phyloP scores from a whole-genome alignment of 371 early-diverging fungal species.

The Quaeritorhiza haematococci region DNA sequence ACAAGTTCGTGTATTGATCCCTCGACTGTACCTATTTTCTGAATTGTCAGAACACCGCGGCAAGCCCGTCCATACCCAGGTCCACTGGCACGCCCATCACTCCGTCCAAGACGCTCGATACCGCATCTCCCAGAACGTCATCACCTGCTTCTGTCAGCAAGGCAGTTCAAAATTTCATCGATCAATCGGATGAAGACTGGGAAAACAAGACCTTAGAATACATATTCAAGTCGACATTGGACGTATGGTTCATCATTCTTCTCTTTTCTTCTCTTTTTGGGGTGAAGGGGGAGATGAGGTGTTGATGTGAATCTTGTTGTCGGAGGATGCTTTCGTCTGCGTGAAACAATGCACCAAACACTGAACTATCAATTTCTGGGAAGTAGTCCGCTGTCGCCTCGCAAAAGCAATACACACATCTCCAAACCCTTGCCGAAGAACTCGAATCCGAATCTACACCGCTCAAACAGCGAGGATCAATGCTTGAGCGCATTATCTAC shows the following conservation, averaged over 20 bases:
- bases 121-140: slow-evolving; percentile 12
- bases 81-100: not conserved
- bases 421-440: slow-evolving; percentile 33
- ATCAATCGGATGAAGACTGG: slow-evolving; percentile 77
- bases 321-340: not conserved
- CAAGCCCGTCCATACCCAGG: slow-evolving; percentile 1
- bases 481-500: slow-evolving; percentile 70
- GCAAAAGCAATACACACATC: slow-evolving; percentile 40
- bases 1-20: not conserved
- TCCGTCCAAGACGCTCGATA: slow-evolving; percentile 9
- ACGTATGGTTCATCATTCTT: slow-evolving; percentile 45
- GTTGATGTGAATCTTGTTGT: no score
- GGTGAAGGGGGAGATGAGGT: not conserved
- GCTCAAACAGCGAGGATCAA: slow-evolving; percentile 10
- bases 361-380: not conserved
- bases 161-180: slow-evolving; percentile 22
- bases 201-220: slow-evolving; percentile 74
- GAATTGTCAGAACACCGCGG: not conserved
- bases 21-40: not conserved
- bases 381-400: slow-evolving; percentile 10
- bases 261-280: no score
- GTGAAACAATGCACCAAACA: not conserved
- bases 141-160: slow-evolving; percentile 13
- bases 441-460: slow-evolving; percentile 17
- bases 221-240: slow-evolving; percentile 76